phyloP scores from a whole-genome alignment of 1,284 basidiomycete genomes.

The Ceratobasidium theobromae region DNA sequence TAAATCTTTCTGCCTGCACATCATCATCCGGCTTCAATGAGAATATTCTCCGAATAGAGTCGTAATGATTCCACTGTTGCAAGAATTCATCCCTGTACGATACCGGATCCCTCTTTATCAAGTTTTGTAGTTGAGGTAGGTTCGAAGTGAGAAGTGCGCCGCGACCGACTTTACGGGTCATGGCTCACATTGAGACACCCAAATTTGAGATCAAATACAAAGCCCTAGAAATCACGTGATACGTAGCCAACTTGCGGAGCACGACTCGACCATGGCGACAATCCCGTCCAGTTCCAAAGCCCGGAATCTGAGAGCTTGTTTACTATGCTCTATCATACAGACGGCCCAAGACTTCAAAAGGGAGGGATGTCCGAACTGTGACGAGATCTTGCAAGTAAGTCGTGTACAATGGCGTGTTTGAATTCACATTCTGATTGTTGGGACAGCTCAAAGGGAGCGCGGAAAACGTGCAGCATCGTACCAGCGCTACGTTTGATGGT shows the following conservation, averaged over 20 bases:
- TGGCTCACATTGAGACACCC: conserved; percentile 2
- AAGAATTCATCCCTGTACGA: conserved; percentile 96
- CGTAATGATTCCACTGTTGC: conserved; percentile 98
- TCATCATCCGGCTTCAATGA: conserved; percentile 62
- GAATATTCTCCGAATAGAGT: conserved; percentile 84
- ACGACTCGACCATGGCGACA: conserved; percentile 35
- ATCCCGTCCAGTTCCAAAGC: conserved; percentile 65
- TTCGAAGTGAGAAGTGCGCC: conserved; percentile 51
- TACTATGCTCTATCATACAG: conserved; percentile 90
- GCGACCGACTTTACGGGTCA: conserved; percentile 34
- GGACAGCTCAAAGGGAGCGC: conserved; percentile 82
- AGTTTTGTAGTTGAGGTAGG: conserved; percentile 79
- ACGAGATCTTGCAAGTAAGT: conserved; percentile 86
- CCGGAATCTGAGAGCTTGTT: conserved; percentile 81
- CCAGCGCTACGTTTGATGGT: conserved; percentile 94
- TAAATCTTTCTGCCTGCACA: conserved; percentile 79
- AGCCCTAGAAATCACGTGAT: background rate
- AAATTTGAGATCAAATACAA: conserved; percentile 31
- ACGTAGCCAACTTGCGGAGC: background rate
- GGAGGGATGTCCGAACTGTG: conserved; percentile 94
- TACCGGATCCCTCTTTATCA: conserved; percentile 91
- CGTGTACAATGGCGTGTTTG: too few species aligned
- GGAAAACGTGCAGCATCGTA: conserved; percentile 84
- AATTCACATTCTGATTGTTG: background rate
- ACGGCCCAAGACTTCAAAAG: conserved; percentile 81